Evolutionary conservation across 202 grass and related monocot species (phyloP), one percentile per base, ranked within the genome.

Genomic region (Panicum hallii): DNA sequence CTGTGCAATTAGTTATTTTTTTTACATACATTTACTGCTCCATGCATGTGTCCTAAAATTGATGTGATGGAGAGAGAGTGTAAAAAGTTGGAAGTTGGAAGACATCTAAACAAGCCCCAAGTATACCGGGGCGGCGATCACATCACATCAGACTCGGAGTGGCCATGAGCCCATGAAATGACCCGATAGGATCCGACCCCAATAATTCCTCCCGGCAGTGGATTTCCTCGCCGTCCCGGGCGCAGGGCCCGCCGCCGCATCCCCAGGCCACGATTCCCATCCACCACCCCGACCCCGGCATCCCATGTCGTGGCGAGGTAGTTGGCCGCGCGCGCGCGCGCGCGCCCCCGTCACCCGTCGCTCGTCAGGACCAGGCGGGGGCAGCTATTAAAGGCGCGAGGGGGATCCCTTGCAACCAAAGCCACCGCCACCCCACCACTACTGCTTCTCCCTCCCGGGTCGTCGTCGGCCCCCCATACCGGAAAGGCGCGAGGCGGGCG

Each of bases 121-220:
- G n/a, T n/a, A 3, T 22, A 4, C 55, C 19, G 2, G 4, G 19
- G 54, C 42, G 7, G 50, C 26, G 54, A 62, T 48, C 75, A 30
- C 50, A 28, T 76, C 28, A 22, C 14, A 45, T 42, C 48, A 62
- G 42, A 38, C 10, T 9, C 22, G 47, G 47, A 11, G 11, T 49
- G 47, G 14, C 7, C 17, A 3, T 57, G 56, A 2, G n/a, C n/a
- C n/a, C n/a, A n/a, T n/a, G n/a, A n/a, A 4, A 42, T 11, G 74
- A 40, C 10, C 41, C 22, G 85, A 46, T 46, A 11, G 11, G 45
- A 82, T 14, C 53, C 15, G 70, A 55, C 64, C 49, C 15, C 78
- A 86, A 82, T 78, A 90, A 90, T 90, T 43, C 77, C 19, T 2
- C 42, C 52, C 47, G 5, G 8, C 64, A 49, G 65, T 72, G 72